These are phyloP conservation scores for Roridomyces roridus DNA, from an alignment of 768 basidiomycete species.

Conservation along the genomic window DNA sequence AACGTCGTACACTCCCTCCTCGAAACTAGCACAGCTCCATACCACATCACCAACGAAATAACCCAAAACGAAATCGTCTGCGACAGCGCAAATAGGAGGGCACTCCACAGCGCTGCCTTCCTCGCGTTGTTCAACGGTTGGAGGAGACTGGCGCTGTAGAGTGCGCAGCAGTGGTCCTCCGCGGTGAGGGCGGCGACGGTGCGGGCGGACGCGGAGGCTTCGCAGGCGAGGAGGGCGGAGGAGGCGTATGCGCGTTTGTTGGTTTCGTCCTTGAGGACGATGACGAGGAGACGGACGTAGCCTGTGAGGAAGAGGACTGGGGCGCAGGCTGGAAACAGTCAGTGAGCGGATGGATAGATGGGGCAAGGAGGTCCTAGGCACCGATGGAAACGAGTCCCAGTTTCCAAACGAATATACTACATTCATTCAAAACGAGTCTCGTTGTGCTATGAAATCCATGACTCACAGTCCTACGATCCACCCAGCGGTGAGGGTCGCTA, in stretches of 20 bases:
- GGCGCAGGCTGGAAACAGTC: conserved; percentile 57
- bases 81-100: conserved; percentile 71
- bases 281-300: conserved; percentile 85
- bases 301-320: conserved; percentile 75
- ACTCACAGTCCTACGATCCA: conserved; percentile 71
- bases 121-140: conserved; percentile 70
- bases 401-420: conserved; percentile 68
- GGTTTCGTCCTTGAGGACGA: conserved; percentile 83
- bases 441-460: no score
- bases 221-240: conserved; percentile 89
- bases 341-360: neutral
- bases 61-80: conserved; percentile 79
- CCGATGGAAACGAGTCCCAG: conserved; percentile 84
- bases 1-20: conserved; percentile 56
- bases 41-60: conserved; percentile 86
- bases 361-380: conserved; percentile 33
- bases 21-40: conserved; percentile 67
- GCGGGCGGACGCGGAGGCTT: conserved; percentile 86
- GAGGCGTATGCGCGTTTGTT: conserved; percentile 80
- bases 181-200: conserved; percentile 90
- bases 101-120: conserved; percentile 64
- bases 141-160: conserved; percentile 74
- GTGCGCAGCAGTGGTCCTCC: conserved; percentile 78
- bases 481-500: conserved; percentile 73
- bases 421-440: no score